Conservation (phyloP, 805 yeast species). For the Alloascoidea hylecoeti region DNA sequence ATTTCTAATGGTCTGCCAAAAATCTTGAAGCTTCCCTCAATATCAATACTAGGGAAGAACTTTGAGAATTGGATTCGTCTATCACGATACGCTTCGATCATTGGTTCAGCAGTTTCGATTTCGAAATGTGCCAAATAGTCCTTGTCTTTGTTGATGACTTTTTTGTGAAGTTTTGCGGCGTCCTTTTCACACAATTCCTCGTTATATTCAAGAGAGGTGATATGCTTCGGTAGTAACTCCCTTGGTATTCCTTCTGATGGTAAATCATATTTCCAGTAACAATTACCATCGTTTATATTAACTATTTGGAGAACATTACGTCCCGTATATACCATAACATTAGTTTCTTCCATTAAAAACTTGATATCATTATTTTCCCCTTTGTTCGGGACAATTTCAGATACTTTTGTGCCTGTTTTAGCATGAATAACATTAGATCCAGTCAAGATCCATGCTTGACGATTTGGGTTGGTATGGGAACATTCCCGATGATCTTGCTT, state of each 20-base stretch:
- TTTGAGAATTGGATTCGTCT: not conserved
- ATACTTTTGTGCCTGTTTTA: constrained; percentile 1
- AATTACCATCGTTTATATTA: constrained; percentile 10
- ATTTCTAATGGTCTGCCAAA: constrained; percentile 7
- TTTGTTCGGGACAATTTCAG: not conserved
- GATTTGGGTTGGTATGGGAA: constrained; percentile 11
- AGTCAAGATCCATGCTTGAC: not conserved
- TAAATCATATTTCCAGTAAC: constrained; percentile 23
- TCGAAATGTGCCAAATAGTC: constrained; percentile 13
- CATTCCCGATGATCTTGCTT: constrained; percentile 12
- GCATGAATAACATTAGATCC: not conserved
- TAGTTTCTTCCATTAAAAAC: constrained; percentile 1
- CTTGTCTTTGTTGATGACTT: constrained; percentile 3
- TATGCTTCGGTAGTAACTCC: constrained; percentile 13
- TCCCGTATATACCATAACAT: constrained; percentile 13
- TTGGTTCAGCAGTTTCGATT: constrained; percentile 12
- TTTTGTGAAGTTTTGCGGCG: not conserved
- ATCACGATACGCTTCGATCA: not conserved
- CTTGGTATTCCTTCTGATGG: constrained; percentile 19
- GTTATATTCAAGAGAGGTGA: no score
- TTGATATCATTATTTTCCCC: constrained; percentile 3
- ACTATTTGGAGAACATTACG: constrained; percentile 6
- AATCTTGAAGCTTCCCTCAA: not conserved
- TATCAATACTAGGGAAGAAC: not conserved
- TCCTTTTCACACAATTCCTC: constrained; percentile 5